Conservation (phyloP, 2,329 filamentous ascomycete genomes). For the Neospermospora avenae region DNA sequence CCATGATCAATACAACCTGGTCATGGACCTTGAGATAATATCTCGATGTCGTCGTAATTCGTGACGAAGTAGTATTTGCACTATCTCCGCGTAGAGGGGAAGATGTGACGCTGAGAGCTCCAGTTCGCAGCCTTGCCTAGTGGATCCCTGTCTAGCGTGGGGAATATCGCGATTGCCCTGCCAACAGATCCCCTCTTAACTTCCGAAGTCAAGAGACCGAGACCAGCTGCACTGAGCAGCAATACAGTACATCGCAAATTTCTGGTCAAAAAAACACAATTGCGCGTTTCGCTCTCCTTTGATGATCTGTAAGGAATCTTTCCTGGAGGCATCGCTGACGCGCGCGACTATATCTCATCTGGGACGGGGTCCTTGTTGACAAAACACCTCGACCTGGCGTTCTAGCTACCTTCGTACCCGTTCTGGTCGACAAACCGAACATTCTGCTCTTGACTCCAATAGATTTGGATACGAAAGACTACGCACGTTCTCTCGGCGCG, state of each 20-base stretch:
- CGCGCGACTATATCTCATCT: conserved; percentile 21
- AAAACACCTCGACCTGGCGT: neutral
- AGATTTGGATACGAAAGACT: neutral
- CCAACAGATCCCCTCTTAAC: neutral
- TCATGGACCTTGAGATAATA: neutral
- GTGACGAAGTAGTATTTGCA: no score
- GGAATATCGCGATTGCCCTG: neutral
- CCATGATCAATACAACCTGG: conserved; percentile 40
- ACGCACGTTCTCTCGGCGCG: conserved; percentile 10
- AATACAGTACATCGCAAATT: neutral
- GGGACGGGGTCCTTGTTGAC: conserved; percentile 19
- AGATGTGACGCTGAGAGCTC: no score
- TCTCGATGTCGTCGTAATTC: neutral
- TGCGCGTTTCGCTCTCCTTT: conserved; percentile 17
- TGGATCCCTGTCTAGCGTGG: neutral
- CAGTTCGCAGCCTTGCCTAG: no score
- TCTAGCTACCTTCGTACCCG: neutral
- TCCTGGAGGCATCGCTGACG: conserved; percentile 27
- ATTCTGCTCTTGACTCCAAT: neutral
- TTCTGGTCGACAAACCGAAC: neutral
- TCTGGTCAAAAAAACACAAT: conserved; percentile 13
- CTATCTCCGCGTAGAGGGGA: no score
- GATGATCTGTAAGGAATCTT: conserved; percentile 25
- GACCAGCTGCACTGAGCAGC: neutral
- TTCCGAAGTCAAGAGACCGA: no score